Percentiles rank a stretch among this genome's conserved stretches.
These are phyloP conservation scores for Coemansia sp. DNA, from an alignment of 192 early-diverging fungal species.

Conservation along the genomic window DNA sequence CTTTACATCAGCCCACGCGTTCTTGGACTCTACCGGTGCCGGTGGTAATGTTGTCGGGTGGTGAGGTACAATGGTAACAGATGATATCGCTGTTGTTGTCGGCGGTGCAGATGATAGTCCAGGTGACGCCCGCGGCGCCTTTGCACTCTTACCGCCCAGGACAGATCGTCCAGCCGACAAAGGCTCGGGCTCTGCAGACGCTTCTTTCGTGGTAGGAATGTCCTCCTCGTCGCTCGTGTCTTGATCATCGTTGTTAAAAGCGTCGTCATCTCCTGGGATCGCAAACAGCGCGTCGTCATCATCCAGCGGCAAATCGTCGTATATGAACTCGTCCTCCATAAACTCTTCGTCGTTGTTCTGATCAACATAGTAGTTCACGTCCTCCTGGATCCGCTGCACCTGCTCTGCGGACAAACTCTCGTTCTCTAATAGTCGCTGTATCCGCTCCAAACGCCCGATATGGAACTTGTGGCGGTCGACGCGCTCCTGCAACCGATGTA, in stretches of 20 bases:
- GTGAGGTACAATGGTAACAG: slow-evolving; percentile 24
- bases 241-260: slow-evolving; percentile 17
- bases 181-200: slow-evolving; percentile 25
- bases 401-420: slow-evolving; percentile 83
- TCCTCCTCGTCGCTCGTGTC: slow-evolving; percentile 24
- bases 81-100: slow-evolving; percentile 10
- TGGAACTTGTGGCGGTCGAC: slow-evolving; percentile 93
- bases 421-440: slow-evolving; percentile 91
- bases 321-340: slow-evolving; percentile 90
- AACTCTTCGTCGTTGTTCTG: slow-evolving; percentile 88
- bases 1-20: slow-evolving; percentile 53
- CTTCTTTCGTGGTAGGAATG: slow-evolving; percentile 3
- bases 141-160: slow-evolving; percentile 24
- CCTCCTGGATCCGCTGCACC: slow-evolving; percentile 79
- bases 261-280: slow-evolving; percentile 68
- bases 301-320: slow-evolving; percentile 90
- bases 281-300: slow-evolving; percentile 85
- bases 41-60: slow-evolving; percentile 47
- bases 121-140: slow-evolving; percentile 1
- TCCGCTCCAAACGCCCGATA: slow-evolving; percentile 86
- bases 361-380: slow-evolving; percentile 92
- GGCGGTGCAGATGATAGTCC: neutral
- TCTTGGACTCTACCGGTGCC: slow-evolving; percentile 51
- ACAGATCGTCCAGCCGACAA: slow-evolving; percentile 12
- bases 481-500: slow-evolving; percentile 67